These are phyloP conservation scores for Macrocybe gigantea DNA, from an alignment of 768 basidiomycete species.

Conservation along the genomic window DNA sequence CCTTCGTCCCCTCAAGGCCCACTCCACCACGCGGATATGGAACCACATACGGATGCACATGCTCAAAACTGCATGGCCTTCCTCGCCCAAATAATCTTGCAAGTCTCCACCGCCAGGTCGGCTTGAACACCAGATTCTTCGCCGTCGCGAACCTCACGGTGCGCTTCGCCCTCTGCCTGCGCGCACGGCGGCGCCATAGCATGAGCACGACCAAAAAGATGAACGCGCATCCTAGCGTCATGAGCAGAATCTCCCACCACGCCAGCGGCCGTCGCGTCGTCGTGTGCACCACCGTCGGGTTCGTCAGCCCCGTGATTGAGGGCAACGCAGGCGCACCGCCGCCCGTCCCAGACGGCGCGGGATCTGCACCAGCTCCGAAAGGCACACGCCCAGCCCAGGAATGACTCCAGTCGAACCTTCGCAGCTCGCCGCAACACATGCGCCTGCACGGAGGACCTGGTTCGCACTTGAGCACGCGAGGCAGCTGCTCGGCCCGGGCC, in stretches of 20 bases:
- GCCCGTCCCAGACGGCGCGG: conserved; percentile 42
- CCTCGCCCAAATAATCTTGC: conserved; percentile 57
- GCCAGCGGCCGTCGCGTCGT: conserved; percentile 32
- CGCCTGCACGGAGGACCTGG: conserved; percentile 58
- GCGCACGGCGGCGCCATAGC: conserved; percentile 65
- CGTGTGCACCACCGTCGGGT: conserved; percentile 33
- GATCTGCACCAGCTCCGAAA: conserved; percentile 64
- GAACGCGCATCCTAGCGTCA: conserved; percentile 77
- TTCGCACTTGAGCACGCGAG: conserved; percentile 65
- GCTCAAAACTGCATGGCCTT: conserved; percentile 3
- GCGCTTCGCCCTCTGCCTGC: conserved; percentile 59
- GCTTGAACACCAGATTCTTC: conserved; percentile 44
- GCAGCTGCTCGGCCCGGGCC: conserved; percentile 60
- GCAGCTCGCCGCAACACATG: conserved; percentile 62
- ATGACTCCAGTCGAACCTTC: conserved; percentile 48
- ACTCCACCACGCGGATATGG: conserved; percentile 4
- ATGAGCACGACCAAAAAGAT: conserved; percentile 64
- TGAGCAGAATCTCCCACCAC: conserved; percentile 86
- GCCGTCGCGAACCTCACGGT: conserved; percentile 61
- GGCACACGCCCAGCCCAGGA: conserved; percentile 70
- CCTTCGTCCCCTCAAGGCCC: conserved; percentile 11
- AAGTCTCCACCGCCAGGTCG: conserved; percentile 52
- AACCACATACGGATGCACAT: too few relatives aligned
- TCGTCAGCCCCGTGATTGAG: conserved; percentile 48
- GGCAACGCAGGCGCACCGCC: conserved; percentile 38